Evolutionary conservation across 2,329 filamentous ascomycete genomes (phyloP).

Genomic region (Eutypella sp.): DNA sequence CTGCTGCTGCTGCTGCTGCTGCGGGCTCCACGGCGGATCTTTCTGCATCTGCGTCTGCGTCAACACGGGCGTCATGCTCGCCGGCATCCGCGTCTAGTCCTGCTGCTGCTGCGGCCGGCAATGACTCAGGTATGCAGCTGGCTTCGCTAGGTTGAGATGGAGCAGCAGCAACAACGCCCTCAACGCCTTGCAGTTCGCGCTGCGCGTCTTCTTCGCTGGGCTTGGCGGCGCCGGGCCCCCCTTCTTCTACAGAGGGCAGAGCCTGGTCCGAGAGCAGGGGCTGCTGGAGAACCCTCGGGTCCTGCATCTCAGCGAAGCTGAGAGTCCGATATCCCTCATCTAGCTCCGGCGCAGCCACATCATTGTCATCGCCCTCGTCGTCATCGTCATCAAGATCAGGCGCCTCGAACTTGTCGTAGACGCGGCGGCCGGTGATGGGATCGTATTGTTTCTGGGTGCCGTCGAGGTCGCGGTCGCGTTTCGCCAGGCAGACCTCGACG

Average conservation of each 20-base stretch:
- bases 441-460: constrained; percentile 57
- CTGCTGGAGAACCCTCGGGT: constrained; percentile 59
- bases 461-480: constrained; percentile 57
- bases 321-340: constrained; percentile 60
- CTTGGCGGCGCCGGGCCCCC: constrained; percentile 1
- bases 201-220: no score
- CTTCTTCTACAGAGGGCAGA: constrained; percentile 1
- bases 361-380: constrained; percentile 53
- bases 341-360: constrained; percentile 41
- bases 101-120: no score
- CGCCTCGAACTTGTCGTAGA: constrained; percentile 76
- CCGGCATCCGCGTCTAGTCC: no score
- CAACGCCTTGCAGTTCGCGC: no score
- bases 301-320: constrained; percentile 57
- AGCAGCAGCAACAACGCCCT: no score
- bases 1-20: background rate
- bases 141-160: background rate
- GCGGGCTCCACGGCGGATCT: no score
- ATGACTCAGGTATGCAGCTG: background rate
- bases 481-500: constrained; percentile 62
- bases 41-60: no score
- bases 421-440: constrained; percentile 61
- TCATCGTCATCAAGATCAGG: constrained; percentile 59
- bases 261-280: no score
- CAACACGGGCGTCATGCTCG: no score